phyloP scores from a whole-genome alignment of 768 basidiomycete species.

The Boletus eberwhitei region DNA sequence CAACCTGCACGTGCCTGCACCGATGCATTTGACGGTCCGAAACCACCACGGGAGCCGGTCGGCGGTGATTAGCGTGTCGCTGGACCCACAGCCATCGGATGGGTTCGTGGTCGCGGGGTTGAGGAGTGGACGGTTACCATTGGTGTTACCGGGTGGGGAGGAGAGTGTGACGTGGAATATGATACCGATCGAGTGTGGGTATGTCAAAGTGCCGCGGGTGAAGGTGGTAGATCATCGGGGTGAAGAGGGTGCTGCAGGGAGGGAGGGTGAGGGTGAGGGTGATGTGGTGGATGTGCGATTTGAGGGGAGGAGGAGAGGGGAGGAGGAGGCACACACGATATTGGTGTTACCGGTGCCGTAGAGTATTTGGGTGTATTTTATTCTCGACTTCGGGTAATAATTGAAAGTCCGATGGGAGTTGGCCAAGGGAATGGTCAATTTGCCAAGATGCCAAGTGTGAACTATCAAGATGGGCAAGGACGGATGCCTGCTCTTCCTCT shows the following conservation, averaged over 20 bases:
- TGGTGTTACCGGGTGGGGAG: constrained; percentile 73
- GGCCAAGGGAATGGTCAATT: background rate
- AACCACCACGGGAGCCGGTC: constrained; percentile 63
- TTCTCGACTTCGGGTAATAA: background rate
- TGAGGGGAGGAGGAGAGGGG: constrained; percentile 38
- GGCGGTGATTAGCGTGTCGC: constrained; percentile 64
- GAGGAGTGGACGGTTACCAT: constrained; percentile 60
- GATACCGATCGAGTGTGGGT: constrained; percentile 73
- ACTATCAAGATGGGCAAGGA: background rate
- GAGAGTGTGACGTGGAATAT: constrained; percentile 63
- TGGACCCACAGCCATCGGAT: constrained; percentile 67
- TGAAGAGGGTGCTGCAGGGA: constrained; percentile 11
- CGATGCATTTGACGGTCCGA: constrained; percentile 57
- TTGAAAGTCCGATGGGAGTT: background rate
- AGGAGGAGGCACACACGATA: constrained; percentile 6
- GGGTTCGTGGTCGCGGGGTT: constrained; percentile 82
- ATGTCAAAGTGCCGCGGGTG: constrained; percentile 58
- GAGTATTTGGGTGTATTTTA: background rate
- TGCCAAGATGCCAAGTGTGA: background rate
- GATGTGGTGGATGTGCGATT: constrained; percentile 51
- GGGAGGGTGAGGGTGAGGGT: constrained; percentile 36
- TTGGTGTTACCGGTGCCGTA: constrained; percentile 30
- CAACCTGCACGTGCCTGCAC: constrained; percentile 57
- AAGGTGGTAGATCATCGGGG: constrained; percentile 52
- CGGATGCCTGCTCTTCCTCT: background rate